A percentile compares a stretch with the other conserved stretches of the same genome.
These are phyloP conservation scores for Epithele typhae DNA, from an alignment of 768 basidiomycete species.

Conservation along the genomic window DNA sequence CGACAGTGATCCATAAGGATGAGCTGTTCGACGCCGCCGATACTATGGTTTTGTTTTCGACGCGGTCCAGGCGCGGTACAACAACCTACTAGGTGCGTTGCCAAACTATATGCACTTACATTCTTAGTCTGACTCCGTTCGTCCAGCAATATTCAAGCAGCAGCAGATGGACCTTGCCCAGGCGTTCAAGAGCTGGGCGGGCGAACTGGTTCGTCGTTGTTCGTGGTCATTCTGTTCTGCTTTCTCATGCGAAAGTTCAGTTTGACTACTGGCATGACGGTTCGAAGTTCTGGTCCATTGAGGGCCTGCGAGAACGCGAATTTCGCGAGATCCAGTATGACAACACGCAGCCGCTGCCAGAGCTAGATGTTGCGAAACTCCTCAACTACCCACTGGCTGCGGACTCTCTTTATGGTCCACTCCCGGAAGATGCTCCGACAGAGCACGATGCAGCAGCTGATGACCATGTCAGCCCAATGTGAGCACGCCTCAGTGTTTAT, in stretches of 20 bases:
- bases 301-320: not conserved
- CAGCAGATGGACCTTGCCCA: constrained; percentile 21
- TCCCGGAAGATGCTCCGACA: constrained; percentile 14
- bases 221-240: not conserved
- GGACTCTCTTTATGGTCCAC: constrained; percentile 4
- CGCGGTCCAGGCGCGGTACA: too few species aligned
- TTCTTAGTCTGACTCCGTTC: too few species aligned
- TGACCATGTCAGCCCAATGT: constrained; percentile 10
- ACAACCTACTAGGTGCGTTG: too few species aligned
- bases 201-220: constrained; percentile 21
- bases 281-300: constrained; percentile 2
- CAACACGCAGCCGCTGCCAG: constrained; percentile 21
- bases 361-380: constrained; percentile 12
- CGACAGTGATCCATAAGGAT: constrained; percentile 23
- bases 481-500: not conserved
- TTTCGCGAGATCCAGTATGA: constrained; percentile 14
- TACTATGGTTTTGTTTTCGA: too few species aligned
- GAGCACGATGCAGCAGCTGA: constrained; percentile 13
- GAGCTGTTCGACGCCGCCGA: constrained; percentile 24
- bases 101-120: too few species aligned
- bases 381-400: constrained; percentile 21
- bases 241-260: not conserved
- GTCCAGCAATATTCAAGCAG: constrained; percentile 25
- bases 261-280: constrained; percentile 13
- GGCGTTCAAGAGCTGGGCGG: constrained; percentile 24